Evolutionary conservation across 345 rosid genomes (phyloP), one percentile per base, ranked within the genome.

Genomic region (Kandelia obovata): DNA sequence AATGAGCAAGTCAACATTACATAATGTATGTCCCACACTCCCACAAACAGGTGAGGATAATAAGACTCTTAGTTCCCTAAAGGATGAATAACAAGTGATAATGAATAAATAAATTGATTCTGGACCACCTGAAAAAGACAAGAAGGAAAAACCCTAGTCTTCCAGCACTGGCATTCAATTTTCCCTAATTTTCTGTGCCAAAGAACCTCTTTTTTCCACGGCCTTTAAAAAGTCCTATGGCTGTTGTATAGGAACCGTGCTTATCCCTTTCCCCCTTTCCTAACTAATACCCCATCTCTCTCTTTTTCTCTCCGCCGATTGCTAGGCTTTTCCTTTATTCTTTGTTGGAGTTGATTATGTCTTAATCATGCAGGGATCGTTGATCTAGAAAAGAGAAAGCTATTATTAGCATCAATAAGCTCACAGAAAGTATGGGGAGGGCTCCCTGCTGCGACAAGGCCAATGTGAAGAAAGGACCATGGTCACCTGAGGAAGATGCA

Each of bases 371-470:
- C 9, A 34, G 68, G 5, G 19, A 23, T 5, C 53, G 17, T 25
- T 43, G 56, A 64, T n/a, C 27, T 16, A 53, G 11, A 55, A 55
- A 15, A 58, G 69, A 72, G 78, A 59, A 35, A 71, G 61, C 30
- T 60, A 58, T 27, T 34, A 67, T 43, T 13, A 43, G 16, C 17
- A 6, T 62, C 28, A 27, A 39, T 17, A 79, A 35, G 46, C 61
- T 62, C 63, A 62, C 68, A 67, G 15, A 20, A 64, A 46, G 62
- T 70, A 77, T 77, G 80, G 80, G 80, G 53, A 71, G 80, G 53
- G 80, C 80, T 61, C 80, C 80, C 62, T 77, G 80, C 65, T 77
- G 80, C 56, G 80, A 77, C 76, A 77, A 77, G 57, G 76, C 69
- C 52, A 77, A 71, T 62, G 80, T 77, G 27, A 77, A 77, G 72